Conservation (phyloP, 1,284 basidiomycete species). For the Meripilus lineatus region DNA sequence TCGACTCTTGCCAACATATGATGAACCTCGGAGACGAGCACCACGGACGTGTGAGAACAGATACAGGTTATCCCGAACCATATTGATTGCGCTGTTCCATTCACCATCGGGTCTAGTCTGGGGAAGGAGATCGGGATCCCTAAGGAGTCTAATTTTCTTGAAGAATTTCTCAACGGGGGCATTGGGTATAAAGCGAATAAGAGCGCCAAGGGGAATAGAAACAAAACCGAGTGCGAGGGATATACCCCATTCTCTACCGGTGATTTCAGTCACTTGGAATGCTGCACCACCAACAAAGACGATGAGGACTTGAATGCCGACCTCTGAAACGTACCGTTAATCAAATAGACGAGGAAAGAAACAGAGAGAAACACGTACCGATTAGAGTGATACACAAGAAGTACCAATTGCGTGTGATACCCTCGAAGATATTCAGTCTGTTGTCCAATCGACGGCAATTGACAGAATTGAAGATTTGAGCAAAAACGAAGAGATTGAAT, state of each 20-base stretch:
- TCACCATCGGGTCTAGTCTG: conserved; percentile 56
- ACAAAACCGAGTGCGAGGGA: conserved; percentile 83
- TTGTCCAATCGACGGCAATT: conserved; percentile 88
- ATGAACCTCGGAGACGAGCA: conserved; percentile 78
- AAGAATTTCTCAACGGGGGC: conserved; percentile 75
- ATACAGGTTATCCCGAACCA: conserved; percentile 81
- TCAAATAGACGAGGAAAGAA: conserved; percentile 5
- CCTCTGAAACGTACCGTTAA: conserved; percentile 47
- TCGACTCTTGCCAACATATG: conserved; percentile 77
- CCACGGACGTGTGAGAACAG: conserved; percentile 82
- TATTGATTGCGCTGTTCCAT: conserved; percentile 69
- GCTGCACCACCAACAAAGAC: conserved; percentile 90
- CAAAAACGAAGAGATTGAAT: conserved; percentile 97
- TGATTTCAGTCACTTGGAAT: conserved; percentile 83
- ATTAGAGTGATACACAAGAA: conserved; percentile 86
- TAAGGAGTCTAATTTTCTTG: conserved; percentile 60
- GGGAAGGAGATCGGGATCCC: conserved; percentile 67
- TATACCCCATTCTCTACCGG: conserved; percentile 89
- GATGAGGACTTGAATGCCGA: conserved; percentile 84
- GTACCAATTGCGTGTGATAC: conserved; percentile 77
- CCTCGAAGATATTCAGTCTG: conserved; percentile 87
- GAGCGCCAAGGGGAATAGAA: conserved; percentile 82
- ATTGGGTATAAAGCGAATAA: conserved; percentile 83
- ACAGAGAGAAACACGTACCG: conserved; percentile 42
- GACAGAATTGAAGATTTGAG: conserved; percentile 92